Evolutionary conservation across 306 rosid species (phyloP), one percentile per base, ranked within the genome.

Genomic region (Quercus berberidifolia): DNA sequence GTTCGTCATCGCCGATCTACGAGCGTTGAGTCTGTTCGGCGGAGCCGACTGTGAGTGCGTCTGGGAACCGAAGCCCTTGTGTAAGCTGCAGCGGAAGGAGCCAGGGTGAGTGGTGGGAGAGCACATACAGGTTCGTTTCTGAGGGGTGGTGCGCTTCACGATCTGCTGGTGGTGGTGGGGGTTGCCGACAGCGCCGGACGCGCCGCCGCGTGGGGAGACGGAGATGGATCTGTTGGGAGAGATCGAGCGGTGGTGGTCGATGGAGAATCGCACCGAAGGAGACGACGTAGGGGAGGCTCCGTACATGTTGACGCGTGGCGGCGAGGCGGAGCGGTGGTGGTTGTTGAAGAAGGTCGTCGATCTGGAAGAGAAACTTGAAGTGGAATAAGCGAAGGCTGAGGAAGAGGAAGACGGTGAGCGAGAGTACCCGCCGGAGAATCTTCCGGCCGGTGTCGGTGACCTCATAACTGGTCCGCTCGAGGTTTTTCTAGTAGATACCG

Each of bases 1-100:
- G 85, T 95, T 95, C 68, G 99, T 95, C 99, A 95, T 94, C 43
- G 99, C 99, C 20, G 99, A 94, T 76, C 99, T 87, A 1, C 99
- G 95, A 6, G 97, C 97, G 87, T 93, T 92, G 74, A 95, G 90
- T 1, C 97, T 82, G 83, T 88, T 89, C 30, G 91, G 89, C 23
- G 93, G 92, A 52, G 84, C 82, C 17, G 76, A 31, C 23, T 57
- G 15, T 3, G 54, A 49, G 17, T 38, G 46, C 46, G 54, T 3
- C 0, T 12, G 88, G 5, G 91, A 74, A 54, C 81, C 64, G 46
- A 51, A 80, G 33, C 87, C 79, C 57, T 92, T 95, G 81, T 95
- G 99, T 23, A 95, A 92, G 74, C 95, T 89, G 78, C 98, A 95
- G 1, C 99, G 91, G 77, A 95, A 95, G 6, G 99, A 93, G 75